Evolutionary conservation across 2,329 filamentous ascomycete species (phyloP).

Genomic region (Fusarium sp.): DNA sequence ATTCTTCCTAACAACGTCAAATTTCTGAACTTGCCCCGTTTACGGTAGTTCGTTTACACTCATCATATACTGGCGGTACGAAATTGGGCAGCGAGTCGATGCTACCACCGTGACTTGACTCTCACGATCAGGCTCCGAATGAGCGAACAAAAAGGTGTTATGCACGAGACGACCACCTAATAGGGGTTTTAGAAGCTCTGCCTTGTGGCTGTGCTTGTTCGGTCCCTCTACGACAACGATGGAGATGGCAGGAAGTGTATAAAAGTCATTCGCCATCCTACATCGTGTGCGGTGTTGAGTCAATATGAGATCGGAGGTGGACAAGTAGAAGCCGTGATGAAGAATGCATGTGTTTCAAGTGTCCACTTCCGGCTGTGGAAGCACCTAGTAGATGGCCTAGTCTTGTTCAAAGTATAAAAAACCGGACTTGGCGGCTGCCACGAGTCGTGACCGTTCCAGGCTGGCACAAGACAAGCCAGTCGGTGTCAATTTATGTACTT

Average conservation of each 20-base stretch:
- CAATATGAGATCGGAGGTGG: slow-evolving; percentile 14
- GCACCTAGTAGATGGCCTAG: slow-evolving; percentile 2
- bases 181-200: background rate
- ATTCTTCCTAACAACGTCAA: background rate
- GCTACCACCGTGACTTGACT: background rate
- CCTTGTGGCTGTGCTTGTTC: background rate
- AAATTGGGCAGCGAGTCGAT: background rate
- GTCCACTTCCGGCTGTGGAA: slow-evolving; percentile 13
- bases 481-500: background rate
- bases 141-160: background rate
- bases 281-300: background rate
- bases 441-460: slow-evolving; percentile 9
- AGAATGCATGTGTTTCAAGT: slow-evolving; percentile 27
- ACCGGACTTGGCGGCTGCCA: background rate
- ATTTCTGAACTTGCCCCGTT: background rate
- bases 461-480: slow-evolving; percentile 4
- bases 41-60: background rate
- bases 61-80: background rate
- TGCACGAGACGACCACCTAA: slow-evolving; percentile 3
- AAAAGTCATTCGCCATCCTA: background rate
- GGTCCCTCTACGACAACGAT: background rate
- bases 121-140: background rate
- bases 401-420: background rate
- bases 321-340: slow-evolving; percentile 4
- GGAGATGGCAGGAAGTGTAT: background rate